These are phyloP conservation scores for Paramecium octaurelia DNA, from an alignment of 73 alveolate species.

Conservation along the genomic window DNA sequence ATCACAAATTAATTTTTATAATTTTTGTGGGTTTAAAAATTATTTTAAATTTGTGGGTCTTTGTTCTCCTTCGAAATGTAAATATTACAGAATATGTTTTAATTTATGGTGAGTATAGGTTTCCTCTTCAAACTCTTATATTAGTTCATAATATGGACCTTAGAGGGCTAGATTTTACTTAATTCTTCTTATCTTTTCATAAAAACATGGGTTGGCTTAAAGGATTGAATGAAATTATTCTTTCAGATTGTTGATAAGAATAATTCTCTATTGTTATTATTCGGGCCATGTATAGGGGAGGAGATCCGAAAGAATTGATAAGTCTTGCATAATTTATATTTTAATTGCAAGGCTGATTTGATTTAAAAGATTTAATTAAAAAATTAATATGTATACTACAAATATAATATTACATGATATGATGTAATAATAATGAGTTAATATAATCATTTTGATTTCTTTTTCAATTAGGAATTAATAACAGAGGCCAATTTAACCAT, in stretches of 20 bases:
- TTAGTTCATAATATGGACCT: not conserved
- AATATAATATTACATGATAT: not conserved
- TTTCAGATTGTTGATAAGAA: not conserved
- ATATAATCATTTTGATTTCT: not conserved
- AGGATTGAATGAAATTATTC: not conserved
- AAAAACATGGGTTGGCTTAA: not conserved
- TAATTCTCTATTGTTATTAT: not conserved
- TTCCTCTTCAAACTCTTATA: not conserved
- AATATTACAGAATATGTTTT: not conserved
- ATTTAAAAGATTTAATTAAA: not conserved
- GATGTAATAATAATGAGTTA: not conserved
- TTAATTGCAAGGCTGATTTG: not conserved
- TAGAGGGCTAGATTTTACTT: not conserved
- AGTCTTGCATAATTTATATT: not conserved
- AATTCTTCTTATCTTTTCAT: not conserved
- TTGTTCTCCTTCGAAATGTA: not conserved
- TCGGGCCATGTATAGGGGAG: not conserved
- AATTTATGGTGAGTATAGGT: not conserved
- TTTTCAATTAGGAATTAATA: not conserved
- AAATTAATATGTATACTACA: not conserved
- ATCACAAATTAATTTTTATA: slow-evolving; percentile 6
- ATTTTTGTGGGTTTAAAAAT: not conserved
- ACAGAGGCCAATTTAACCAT: slow-evolving; percentile 35
- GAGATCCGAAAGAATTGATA: not conserved
- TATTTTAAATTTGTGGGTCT: not conserved